Base-by-base conservation (phyloP, 1,284 basidiomycete genomes). In the Cystobasidium pallidum region DNA sequence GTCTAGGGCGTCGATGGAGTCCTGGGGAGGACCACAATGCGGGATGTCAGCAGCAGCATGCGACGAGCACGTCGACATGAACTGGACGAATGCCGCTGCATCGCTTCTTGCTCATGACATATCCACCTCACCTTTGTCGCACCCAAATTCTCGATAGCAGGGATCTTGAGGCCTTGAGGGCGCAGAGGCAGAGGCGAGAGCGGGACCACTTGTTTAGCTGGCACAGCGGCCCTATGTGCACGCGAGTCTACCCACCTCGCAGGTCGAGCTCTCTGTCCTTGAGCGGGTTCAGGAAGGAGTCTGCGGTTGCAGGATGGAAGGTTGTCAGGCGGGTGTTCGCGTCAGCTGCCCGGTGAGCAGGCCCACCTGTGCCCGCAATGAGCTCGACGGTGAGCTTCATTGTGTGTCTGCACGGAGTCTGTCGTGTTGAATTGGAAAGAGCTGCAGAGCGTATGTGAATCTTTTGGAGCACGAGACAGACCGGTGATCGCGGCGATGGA, bases 91-190 rank as follows among this genome's bases (percentile, higher is more conserved):
- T 39, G 13, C 13, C 7, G 7, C 36, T 39, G 36, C 36, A 39
- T 39, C 6, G 13, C 36, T 13, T 39, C 36, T 36, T 34, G 55
- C 32, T 34, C 19, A 4, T 3, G 10, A 24, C 3, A 21, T 26
- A 43, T 43, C 36, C 13, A 28, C 39, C 80, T 80, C 75, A 83
- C 94, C 87, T 86, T 92, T 82, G 91, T 96, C 79, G 97, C 93
- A 84, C 94, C 96, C 78, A 99, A 86, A 85, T 99, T 99, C 88
- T 99, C 96, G 80, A 99, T 99, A 65, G 91, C 88, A 55, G 94
- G 93, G 79, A 99, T 97, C 86, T 94, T 95, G 82, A 92, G 91
- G 73, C 94, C 93, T 95, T 81, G 77, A 47, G 13, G 3, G 24
- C 39, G 58, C 43, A 49, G 19, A 47, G 39, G 28, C 17, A 7